These are phyloP conservation scores for Talaromyces sp. DNA, from an alignment of 2,329 filamentous ascomycete genomes.

Conservation along the genomic window DNA sequence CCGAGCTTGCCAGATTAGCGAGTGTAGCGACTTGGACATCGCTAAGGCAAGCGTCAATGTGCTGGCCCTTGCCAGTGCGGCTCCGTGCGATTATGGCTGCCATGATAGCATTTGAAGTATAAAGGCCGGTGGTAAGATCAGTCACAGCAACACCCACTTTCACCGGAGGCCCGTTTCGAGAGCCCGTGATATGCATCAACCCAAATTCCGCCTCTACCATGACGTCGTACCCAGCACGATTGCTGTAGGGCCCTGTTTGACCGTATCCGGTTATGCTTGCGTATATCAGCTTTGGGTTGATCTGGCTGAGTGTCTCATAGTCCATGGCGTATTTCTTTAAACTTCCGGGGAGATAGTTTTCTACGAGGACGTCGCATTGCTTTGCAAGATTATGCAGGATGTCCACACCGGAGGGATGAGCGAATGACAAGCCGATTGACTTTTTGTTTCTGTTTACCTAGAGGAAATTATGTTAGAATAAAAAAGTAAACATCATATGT, in stretches of 20 bases:
- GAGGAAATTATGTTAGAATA: not conserved
- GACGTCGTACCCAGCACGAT: slow-evolving; percentile 91
- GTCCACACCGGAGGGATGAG: slow-evolving; percentile 73
- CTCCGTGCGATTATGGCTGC: slow-evolving; percentile 75
- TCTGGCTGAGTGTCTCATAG: slow-evolving; percentile 69
- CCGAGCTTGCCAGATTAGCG: slow-evolving; percentile 92
- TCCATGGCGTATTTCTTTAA: slow-evolving; percentile 89
- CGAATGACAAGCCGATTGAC: slow-evolving; percentile 85
- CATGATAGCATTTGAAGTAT: slow-evolving; percentile 94
- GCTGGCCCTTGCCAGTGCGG: slow-evolving; percentile 75
- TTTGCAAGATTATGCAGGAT: slow-evolving; percentile 81
- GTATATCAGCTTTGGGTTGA: slow-evolving; percentile 87
- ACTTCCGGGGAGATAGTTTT: slow-evolving; percentile 90
- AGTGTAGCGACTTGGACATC: slow-evolving; percentile 94
- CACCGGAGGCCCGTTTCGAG: slow-evolving; percentile 80
- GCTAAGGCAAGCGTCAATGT: slow-evolving; percentile 84
- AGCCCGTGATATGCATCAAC: slow-evolving; percentile 96
- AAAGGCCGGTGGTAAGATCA: slow-evolving; percentile 89
- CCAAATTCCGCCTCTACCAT: slow-evolving; percentile 99
- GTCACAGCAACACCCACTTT: slow-evolving; percentile 98
- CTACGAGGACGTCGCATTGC: slow-evolving; percentile 86
- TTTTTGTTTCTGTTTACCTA: slow-evolving; percentile 97
- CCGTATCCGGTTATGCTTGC: slow-evolving; percentile 96
- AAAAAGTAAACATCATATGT: not conserved
- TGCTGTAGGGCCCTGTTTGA: slow-evolving; percentile 84